Conservation (phyloP, 2,329 filamentous ascomycete genomes). For the Clonostachys solani region DNA sequence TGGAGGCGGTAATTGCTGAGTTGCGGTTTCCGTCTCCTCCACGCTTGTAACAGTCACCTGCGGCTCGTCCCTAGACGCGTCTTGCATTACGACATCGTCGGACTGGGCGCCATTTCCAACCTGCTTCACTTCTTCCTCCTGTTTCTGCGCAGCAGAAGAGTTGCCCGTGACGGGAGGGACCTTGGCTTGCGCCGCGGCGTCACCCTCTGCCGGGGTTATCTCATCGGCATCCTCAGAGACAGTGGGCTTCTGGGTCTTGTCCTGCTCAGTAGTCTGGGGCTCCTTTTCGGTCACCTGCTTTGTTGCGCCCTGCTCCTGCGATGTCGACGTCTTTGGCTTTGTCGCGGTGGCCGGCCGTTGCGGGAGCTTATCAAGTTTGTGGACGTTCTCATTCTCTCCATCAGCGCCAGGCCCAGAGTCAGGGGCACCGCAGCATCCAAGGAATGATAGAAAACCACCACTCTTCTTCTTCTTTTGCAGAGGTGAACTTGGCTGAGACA, state of each 20-base stretch:
- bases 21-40: constrained; percentile 8
- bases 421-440: constrained; percentile 64
- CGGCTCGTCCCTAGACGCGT: constrained; percentile 48
- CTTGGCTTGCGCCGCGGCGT: constrained; percentile 41
- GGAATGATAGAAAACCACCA: constrained; percentile 52
- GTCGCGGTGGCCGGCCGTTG: constrained; percentile 45
- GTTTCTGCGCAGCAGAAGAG: constrained; percentile 25
- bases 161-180: constrained; percentile 34
- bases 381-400: constrained; percentile 46
- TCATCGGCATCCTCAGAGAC: constrained; percentile 21
- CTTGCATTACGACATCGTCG: constrained; percentile 66
- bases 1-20: constrained; percentile 31
- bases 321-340: constrained; percentile 47
- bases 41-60: constrained; percentile 29
- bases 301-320: constrained; percentile 41
- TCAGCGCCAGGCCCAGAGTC: constrained; percentile 53
- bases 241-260: constrained; percentile 33
- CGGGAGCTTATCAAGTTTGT: constrained; percentile 54
- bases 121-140: constrained; percentile 10
- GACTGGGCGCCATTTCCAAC: no score
- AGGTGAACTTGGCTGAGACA: constrained; percentile 48
- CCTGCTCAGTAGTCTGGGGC: constrained; percentile 35
- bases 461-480: constrained; percentile 48
- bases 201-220: constrained; percentile 19
- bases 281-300: constrained; percentile 45